Evolutionary conservation across 805 yeast genomes (phyloP), one percentile per base, ranked within the genome.

Genomic region (Cyberlindnera euphorbiiphila): DNA sequence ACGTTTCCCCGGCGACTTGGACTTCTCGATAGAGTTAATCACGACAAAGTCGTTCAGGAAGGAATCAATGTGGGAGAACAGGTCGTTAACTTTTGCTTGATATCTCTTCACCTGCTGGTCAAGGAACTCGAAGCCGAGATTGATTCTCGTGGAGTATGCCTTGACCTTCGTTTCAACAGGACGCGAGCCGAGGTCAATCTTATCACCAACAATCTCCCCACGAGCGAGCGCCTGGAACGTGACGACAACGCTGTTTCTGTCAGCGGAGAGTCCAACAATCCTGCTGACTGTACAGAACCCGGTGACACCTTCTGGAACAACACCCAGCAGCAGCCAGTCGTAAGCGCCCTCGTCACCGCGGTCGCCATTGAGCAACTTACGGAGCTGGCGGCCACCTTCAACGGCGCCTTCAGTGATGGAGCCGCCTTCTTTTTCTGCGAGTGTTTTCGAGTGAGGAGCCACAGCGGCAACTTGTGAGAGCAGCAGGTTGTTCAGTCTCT

Each of bases 201-300:
- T n/a, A n/a, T n/a, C 45, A 25, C 46, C 53, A 39, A 45, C 25
- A n/a, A 60, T 25, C 5, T 34, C 37, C 5, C 71, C 81, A 42
- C 83, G 60, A 0, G 68, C 49, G 4, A 75, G 40, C 2, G 80
- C 80, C 46, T 69, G 74, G 33, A 76, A 61, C 0, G 76, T 68
- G 16, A 78, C 37, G 15, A 67, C 62, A 30, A 76, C 59, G 34
- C 60, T 60, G 27, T 65, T 63, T 19, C 38, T 57, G 34, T 65
- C 72, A 36, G 68, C 73, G 15, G 63, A 54, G 12, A 76, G 51
- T 3, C 74, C 78, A 4, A 69, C 66, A 3, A 78, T 62, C 37
- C 72, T 45, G 56, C 62, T 36, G 54, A 65, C 39, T 51, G 62
- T 68, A 58, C 65, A 51, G 4, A 45, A 43, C 9, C 62, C 68